phyloP scores from a whole-genome alignment of 176 grass and related monocot genomes.

The Olyra latifolia region DNA sequence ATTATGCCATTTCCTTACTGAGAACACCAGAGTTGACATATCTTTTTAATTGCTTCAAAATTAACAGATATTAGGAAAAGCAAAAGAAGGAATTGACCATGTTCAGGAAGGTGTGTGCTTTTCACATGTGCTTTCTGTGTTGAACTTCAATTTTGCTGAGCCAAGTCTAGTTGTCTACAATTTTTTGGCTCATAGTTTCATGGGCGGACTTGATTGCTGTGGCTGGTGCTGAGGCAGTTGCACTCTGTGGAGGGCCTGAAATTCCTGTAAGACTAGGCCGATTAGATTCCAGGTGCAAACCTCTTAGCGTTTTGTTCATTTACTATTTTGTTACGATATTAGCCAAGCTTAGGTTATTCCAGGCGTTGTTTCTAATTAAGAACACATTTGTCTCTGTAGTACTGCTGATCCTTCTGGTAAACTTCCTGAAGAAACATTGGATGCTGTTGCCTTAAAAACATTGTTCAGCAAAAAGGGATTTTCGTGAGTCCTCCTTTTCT shows the following conservation, averaged over 20 bases:
- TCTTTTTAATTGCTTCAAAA: constrained; percentile 33
- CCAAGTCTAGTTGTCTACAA: constrained; percentile 19
- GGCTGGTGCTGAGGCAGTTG: constrained; percentile 84
- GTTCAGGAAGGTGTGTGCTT: constrained; percentile 63
- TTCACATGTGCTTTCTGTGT: constrained; percentile 2
- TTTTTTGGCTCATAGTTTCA: constrained; percentile 55
- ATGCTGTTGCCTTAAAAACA: constrained; percentile 61
- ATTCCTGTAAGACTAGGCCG: constrained; percentile 81
- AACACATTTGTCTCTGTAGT: constrained; percentile 38
- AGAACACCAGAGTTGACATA: background rate
- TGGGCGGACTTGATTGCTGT: constrained; percentile 98
- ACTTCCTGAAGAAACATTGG: constrained; percentile 91
- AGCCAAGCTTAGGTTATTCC: background rate
- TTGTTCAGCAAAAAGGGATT: constrained; percentile 76
- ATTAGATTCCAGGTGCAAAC: constrained; percentile 78
- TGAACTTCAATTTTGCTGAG: constrained; percentile 27
- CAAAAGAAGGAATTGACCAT: constrained; percentile 63
- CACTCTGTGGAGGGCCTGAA: constrained; percentile 74
- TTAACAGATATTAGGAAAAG: constrained; percentile 78
- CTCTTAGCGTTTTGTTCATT: constrained; percentile 29
- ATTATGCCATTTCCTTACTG: constrained; percentile 16
- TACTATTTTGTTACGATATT: background rate
- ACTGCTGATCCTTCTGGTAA: constrained; percentile 69
- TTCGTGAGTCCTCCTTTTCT: constrained; percentile 71
- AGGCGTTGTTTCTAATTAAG: background rate